Base-by-base conservation (phyloP, 495 filamentous ascomycete species). In the Symbiotaphrina buchneri region DNA sequence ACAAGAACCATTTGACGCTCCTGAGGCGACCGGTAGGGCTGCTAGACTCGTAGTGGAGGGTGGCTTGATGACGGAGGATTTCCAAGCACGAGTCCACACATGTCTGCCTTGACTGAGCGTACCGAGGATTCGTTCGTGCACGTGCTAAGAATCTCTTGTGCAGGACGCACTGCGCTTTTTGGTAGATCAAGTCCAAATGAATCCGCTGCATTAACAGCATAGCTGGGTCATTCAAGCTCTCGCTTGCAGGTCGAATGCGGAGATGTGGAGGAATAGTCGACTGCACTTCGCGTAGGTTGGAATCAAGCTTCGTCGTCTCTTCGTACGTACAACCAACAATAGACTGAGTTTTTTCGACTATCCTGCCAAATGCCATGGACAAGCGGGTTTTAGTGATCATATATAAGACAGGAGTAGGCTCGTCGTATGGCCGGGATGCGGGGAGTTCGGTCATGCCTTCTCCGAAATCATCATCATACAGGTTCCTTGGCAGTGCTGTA, bases 381-480 rank as follows among this genome's bases (percentile, higher is more conserved):
- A 91, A 48, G 18, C 63, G 70, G 21, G 66, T 53, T 56, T 93
- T 87, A 18, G 65, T 58, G 33, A 92, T 90, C 67, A 94, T 68
- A 52, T 82, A 94, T 2, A 74, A 77, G 27, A 87, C 67, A 5
- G 78, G 77, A 1, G 87, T 99, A 5, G 78, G 66, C 47, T 94
- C 83, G 13, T 63, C 61, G 21, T 57, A 53, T 6, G 79, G 74
- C 34, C 81, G 61, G 0, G 80, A 67, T 4, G 70, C 66, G 7
- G 87, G 87, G 16, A 95, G 55, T 6, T 61, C 57, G 44, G 74
- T 74, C 39, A 65, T 77, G 28, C 74, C 69, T 28, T 83, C 74
- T 28, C 74, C 69, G 28, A 95, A 77, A 41, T 95, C 90, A 40
- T 94, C 85, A 44, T 99, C 87, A 45, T 81, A 85, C 16, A 94